Evolutionary conservation across 2,329 filamentous ascomycete genomes (phyloP), one percentile per base, ranked within the genome.

Genomic region (Lasiodiplodia sp.): DNA sequence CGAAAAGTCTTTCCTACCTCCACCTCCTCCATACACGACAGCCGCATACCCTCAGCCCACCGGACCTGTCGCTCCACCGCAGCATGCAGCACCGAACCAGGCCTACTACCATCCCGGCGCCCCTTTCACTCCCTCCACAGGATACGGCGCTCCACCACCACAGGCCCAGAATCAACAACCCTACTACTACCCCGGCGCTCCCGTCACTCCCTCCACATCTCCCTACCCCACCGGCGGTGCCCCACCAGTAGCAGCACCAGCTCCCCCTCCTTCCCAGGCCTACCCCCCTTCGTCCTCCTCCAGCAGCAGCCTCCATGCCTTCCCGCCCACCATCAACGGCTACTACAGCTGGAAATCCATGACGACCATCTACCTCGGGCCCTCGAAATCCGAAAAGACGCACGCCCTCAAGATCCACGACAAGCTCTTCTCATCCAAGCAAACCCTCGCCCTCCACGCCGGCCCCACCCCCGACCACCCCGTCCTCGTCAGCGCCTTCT

Each of bases 311-410:
- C 25, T n/a, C 40, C 34, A 7, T 28, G 14, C 21, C n/a, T 18
- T 64, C n/a, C 60, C 60, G 2, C 28, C 47, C 7, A 38, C 60
- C 28, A 31, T 64, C 60, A 64, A 51, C 44, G 28, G 25, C 60
- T 51, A 51, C 60, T 52, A 8, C 44, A 47, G 23, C 28, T 64
- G 60, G 60, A 38, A 16, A 7, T 64, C 40, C 28, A 2, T 11
- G 28, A n/a, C 16, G 18, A 64, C 60, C 31, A 18, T 64, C n/a
- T 31, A 64, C 60, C 60, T 64, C 60, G 60, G 60, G n/a, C 18
- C 47, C 10, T 25, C 44, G 4, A n/a, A 10, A 12, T 14, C 23
- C 60, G 28, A 23, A 18, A 37, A 37, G 2, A 10, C 25, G 28
- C 44, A 64, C 60, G 44, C 60, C 4, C 18, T 51, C 44, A 47